phyloP scores from a whole-genome alignment of 192 early-diverging fungal species.

The Backusella luteola region DNA sequence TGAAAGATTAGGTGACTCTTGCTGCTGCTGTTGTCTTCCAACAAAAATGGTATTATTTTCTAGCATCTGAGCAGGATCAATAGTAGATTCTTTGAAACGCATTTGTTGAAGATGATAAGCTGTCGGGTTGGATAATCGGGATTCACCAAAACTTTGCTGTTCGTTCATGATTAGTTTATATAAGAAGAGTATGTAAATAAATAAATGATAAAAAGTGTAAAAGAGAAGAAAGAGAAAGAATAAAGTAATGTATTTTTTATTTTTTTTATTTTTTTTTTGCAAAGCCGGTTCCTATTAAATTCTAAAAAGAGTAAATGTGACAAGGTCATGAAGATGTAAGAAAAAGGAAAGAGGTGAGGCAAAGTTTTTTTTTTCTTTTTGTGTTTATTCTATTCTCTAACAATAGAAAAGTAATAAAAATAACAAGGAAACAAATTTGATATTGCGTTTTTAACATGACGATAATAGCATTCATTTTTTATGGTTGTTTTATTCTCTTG shows the following conservation, averaged over 20 bases:
- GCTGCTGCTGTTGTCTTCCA: slow-evolving; percentile 15
- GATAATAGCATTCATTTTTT: not conserved
- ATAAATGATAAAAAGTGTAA: slow-evolving; percentile 4
- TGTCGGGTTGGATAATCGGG: slow-evolving; percentile 22
- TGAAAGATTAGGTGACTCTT: slow-evolving; percentile 26
- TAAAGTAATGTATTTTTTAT: not conserved
- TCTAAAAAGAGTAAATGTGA: slow-evolving; percentile 7
- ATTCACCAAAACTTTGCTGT: slow-evolving; percentile 1
- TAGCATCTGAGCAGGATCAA: slow-evolving; percentile 20
- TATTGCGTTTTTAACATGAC: not conserved
- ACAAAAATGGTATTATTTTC: slow-evolving; percentile 1
- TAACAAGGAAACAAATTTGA: not conserved
- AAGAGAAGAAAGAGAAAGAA: slow-evolving; percentile 1
- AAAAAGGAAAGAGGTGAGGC: slow-evolving; percentile 3
- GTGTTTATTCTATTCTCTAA: not conserved
- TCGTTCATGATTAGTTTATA: slow-evolving; percentile 1
- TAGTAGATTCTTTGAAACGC: slow-evolving; percentile 11
- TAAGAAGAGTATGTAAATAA: not conserved
- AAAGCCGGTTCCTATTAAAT: not conserved
- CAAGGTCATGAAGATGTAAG: slow-evolving; percentile 1
- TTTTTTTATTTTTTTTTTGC: not conserved
- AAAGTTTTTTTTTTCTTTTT: slow-evolving; percentile 4
- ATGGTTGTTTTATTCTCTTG: too few relatives aligned
- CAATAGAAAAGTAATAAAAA: not conserved
- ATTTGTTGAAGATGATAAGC: slow-evolving; percentile 32